These are phyloP conservation scores for Antitrichia curtipendula DNA, from an alignment of 225 moss, liverwort and hornwort species.

Conservation along the genomic window DNA sequence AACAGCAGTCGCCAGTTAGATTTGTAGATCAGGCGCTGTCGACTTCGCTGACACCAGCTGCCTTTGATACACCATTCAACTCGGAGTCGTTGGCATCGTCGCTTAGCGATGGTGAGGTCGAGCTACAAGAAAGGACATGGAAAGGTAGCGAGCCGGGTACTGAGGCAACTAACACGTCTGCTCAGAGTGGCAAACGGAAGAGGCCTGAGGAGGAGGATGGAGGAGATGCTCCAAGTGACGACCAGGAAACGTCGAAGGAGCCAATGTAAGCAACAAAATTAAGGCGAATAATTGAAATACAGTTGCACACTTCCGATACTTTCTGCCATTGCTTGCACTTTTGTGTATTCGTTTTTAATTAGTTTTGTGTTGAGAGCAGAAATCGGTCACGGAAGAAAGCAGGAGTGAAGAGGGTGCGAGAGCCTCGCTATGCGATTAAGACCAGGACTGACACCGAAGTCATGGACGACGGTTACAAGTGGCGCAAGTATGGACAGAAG, in stretches of 20 bases:
- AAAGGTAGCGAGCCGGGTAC: not conserved
- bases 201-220: not conserved
- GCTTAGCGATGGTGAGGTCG: conserved; percentile 17
- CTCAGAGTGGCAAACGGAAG: conserved; percentile 19
- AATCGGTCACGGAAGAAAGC: conserved; percentile 20
- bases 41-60: not conserved
- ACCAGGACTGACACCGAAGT: conserved; percentile 31
- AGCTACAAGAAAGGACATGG: not conserved
- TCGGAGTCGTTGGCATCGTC: conserved; percentile 32
- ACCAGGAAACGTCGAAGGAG: conserved; percentile 11
- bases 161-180: conserved; percentile 7
- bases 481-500: conserved; percentile 58
- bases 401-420: conserved; percentile 31
- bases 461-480: conserved; percentile 51
- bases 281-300: not conserved
- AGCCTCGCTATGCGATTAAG: conserved; percentile 41
- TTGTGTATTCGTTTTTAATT: not conserved
- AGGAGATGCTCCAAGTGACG: not conserved
- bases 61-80: not conserved
- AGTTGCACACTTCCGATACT: not conserved
- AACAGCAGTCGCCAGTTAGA: not conserved
- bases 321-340: not conserved
- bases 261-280: not conserved
- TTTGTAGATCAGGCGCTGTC: not conserved
- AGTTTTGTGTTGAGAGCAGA: not conserved